Conservation (phyloP, 345 rosid genomes). For the Fremontodendron californicum region DNA sequence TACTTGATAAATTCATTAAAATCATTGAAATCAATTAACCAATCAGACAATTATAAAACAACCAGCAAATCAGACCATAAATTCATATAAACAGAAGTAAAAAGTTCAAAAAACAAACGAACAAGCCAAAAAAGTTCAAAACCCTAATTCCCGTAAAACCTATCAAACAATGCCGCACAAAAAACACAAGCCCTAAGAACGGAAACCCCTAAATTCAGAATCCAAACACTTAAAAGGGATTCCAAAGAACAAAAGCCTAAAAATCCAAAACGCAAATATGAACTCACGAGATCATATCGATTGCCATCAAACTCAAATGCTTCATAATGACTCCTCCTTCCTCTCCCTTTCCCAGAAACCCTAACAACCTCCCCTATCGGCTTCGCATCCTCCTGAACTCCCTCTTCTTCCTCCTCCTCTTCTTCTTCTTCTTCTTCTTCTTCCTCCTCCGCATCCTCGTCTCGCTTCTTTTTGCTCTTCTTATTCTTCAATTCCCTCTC, state of each 20-base stretch:
- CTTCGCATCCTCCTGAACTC: constrained; percentile 66
- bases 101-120: too few species aligned
- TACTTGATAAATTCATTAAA: not conserved
- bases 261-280: not conserved
- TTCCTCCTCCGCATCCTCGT: constrained; percentile 9
- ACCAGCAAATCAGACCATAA: not conserved
- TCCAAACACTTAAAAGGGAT: not conserved
- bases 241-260: not conserved
- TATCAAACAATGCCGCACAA: constrained; percentile 2
- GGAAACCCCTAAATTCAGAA: not conserved
- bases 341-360: constrained; percentile 79
- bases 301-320: constrained; percentile 78
- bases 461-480: constrained; percentile 23
- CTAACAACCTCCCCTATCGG: constrained; percentile 63
- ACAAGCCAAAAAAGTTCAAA: not conserved
- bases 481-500: constrained; percentile 21
- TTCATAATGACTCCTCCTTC: constrained; percentile 50
- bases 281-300: constrained; percentile 70
- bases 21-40: not conserved
- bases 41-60: not conserved
- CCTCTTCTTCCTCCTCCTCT: constrained; percentile 53
- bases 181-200: not conserved
- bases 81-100: not conserved
- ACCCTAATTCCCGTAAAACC: not conserved
- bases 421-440: constrained; percentile 27